These are phyloP conservation scores for Stromatinia cepivora DNA, from an alignment of 2,329 filamentous ascomycete species.

Conservation along the genomic window DNA sequence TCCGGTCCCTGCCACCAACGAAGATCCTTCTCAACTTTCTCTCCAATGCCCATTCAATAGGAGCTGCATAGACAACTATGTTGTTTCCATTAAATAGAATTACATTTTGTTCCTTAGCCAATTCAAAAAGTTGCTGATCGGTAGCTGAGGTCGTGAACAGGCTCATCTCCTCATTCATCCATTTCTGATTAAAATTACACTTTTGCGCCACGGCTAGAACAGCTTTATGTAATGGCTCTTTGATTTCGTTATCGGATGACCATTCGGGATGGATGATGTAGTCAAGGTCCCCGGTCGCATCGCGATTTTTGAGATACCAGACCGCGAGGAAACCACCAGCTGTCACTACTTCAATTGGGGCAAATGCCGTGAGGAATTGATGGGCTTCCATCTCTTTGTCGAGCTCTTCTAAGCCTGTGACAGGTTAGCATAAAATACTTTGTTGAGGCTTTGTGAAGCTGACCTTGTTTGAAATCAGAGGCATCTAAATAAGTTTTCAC, in stretches of 20 bases:
- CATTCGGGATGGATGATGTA: constrained; percentile 12
- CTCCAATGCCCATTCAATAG: constrained; percentile 11
- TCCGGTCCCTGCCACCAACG: not conserved
- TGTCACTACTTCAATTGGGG: constrained; percentile 7
- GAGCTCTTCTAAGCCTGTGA: not conserved
- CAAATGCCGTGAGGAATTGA: not conserved
- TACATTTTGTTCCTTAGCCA: not conserved
- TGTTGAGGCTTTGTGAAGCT: too few species aligned
- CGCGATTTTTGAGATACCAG: not conserved
- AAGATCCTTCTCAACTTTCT: not conserved
- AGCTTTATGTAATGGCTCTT: not conserved
- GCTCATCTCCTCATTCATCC: constrained; percentile 9
- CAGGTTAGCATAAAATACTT: not conserved
- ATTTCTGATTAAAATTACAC: not conserved
- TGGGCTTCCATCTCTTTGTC: constrained; percentile 4
- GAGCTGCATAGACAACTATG: not conserved
- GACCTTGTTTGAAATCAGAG: not conserved
- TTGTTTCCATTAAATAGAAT: not conserved
- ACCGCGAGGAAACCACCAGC: constrained; percentile 15
- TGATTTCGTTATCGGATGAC: not conserved
- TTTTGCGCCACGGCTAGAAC: not conserved
- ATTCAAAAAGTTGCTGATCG: not conserved
- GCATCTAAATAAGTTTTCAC: not conserved
- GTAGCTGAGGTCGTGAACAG: not conserved
- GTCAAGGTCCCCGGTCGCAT: not conserved